Evolutionary conservation across 805 yeast species (phyloP).

Genomic region (Millerozyma miso): DNA sequence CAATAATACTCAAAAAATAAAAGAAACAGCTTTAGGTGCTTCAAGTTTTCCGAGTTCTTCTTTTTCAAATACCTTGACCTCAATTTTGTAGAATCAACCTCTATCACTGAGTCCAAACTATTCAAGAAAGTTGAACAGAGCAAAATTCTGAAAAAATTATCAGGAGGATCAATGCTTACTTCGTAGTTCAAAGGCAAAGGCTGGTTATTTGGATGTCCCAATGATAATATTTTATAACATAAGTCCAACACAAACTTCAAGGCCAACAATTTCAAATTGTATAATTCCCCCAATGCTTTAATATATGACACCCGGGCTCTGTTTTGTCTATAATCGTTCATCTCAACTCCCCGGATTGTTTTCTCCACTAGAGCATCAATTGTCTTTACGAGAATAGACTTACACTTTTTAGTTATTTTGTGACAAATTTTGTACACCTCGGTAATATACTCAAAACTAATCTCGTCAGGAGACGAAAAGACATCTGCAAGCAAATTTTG

Average conservation of each 20-base stretch:
- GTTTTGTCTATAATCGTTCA: conserved; percentile 54
- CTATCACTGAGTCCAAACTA: conserved; percentile 11
- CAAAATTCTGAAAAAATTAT: conserved; percentile 69
- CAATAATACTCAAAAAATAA: conserved; percentile 69
- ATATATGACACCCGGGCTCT: conserved; percentile 60
- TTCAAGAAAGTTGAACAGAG: conserved; percentile 35
- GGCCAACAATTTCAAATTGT: conserved; percentile 44
- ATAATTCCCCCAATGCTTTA: conserved; percentile 56
- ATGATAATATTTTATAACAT: conserved; percentile 53
- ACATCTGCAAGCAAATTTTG: conserved; percentile 28
- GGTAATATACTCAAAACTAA: conserved; percentile 54
- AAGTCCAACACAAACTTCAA: conserved; percentile 46
- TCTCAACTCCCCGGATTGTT: conserved; percentile 63
- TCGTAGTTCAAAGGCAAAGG: conserved; percentile 47
- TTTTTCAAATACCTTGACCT: conserved; percentile 3
- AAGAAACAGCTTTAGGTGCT: conserved; percentile 32
- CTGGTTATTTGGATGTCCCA: conserved; percentile 59
- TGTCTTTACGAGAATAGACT: conserved; percentile 39
- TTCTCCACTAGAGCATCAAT: conserved; percentile 64
- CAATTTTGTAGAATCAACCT: conserved; percentile 2
- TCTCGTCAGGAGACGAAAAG: conserved; percentile 57
- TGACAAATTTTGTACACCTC: conserved; percentile 46
- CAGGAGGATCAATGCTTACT: conserved; percentile 53
- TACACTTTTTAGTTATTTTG: conserved; percentile 23
- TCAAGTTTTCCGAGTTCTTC: conserved; percentile 7